These are phyloP conservation scores for Aspergillus udagawae DNA, from an alignment of 2,329 filamentous ascomycete genomes.

Conservation along the genomic window DNA sequence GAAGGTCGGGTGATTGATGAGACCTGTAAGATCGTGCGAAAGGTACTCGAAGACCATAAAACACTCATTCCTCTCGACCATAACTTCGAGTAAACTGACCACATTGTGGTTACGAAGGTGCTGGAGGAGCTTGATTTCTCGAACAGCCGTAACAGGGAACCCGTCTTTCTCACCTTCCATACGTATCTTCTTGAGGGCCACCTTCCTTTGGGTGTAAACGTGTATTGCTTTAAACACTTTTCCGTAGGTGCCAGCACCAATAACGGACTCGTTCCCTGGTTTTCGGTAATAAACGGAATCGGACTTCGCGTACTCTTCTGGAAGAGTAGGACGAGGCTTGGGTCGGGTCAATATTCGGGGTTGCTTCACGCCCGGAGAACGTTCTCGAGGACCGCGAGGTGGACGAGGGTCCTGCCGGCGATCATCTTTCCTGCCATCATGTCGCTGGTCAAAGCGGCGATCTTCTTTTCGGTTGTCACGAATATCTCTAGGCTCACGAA, in stretches of 20 bases:
- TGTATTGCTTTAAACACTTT: slow-evolving; percentile 93
- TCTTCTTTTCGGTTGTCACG: slow-evolving; percentile 36
- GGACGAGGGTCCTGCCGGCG: slow-evolving; percentile 29
- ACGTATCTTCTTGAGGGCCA: slow-evolving; percentile 96
- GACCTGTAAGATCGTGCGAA: slow-evolving; percentile 89
- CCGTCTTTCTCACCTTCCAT: slow-evolving; percentile 99
- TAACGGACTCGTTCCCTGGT: slow-evolving; percentile 94
- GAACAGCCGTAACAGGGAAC: slow-evolving; percentile 93
- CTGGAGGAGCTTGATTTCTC: slow-evolving; percentile 96
- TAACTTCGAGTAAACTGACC: slow-evolving; percentile 86
- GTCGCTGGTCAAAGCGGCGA: slow-evolving; percentile 38
- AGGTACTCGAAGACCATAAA: slow-evolving; percentile 99
- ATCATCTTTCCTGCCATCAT: slow-evolving; percentile 37
- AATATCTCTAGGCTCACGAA: slow-evolving; percentile 26
- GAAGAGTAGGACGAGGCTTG: slow-evolving; percentile 67
- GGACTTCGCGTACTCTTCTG: slow-evolving; percentile 68
- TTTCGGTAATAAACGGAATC: slow-evolving; percentile 93
- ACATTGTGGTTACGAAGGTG: slow-evolving; percentile 86
- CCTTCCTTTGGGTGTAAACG: slow-evolving; percentile 68
- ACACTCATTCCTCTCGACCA: slow-evolving; percentile 98
- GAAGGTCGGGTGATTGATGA: slow-evolving; percentile 92
- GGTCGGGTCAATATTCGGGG: slow-evolving; percentile 66
- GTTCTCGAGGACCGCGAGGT: slow-evolving; percentile 48
- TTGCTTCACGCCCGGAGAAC: slow-evolving; percentile 47
- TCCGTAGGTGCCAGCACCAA: slow-evolving; percentile 91